Conservation (phyloP, 768 basidiomycete species). For the Kwoniella sp. region DNA sequence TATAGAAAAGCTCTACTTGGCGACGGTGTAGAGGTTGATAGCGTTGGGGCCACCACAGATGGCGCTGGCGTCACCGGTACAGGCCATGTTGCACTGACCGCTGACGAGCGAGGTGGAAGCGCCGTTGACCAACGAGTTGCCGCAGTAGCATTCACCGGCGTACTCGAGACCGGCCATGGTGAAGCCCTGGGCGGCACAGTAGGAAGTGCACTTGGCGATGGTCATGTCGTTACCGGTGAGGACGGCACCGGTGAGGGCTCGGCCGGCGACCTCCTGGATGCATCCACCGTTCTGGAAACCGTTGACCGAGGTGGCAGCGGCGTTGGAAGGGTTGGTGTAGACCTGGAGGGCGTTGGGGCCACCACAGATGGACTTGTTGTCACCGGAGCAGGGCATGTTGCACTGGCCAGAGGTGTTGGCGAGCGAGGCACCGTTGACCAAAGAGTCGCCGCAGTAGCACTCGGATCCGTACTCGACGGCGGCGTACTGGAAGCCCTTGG, state of each 20-base stretch:
- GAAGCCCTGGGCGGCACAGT: constrained; percentile 31
- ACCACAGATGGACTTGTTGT: constrained; percentile 27
- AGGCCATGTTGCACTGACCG: constrained; percentile 31
- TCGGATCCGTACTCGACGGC: constrained; percentile 27
- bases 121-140: constrained; percentile 25
- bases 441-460: constrained; percentile 22
- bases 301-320: constrained; percentile 11
- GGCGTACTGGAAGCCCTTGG: constrained; percentile 18
- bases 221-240: constrained; percentile 31
- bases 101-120: constrained; percentile 21
- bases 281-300: constrained; percentile 15
- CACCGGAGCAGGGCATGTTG: constrained; percentile 31
- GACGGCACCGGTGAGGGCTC: constrained; percentile 37
- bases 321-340: constrained; percentile 11
- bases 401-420: constrained; percentile 18
- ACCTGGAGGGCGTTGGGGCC: constrained; percentile 17
- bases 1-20: too few species aligned
- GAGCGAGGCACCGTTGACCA: constrained; percentile 29
- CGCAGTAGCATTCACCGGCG: constrained; percentile 35
- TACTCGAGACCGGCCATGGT: constrained; percentile 33
- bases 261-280: constrained; percentile 32
- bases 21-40: constrained; percentile 10
- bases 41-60: constrained; percentile 19
- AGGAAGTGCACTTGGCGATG: constrained; percentile 21
- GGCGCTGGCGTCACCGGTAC: constrained; percentile 22